Conservation (phyloP, 129 eudicot species). For the carrot (Daucus carota) region DNA sequence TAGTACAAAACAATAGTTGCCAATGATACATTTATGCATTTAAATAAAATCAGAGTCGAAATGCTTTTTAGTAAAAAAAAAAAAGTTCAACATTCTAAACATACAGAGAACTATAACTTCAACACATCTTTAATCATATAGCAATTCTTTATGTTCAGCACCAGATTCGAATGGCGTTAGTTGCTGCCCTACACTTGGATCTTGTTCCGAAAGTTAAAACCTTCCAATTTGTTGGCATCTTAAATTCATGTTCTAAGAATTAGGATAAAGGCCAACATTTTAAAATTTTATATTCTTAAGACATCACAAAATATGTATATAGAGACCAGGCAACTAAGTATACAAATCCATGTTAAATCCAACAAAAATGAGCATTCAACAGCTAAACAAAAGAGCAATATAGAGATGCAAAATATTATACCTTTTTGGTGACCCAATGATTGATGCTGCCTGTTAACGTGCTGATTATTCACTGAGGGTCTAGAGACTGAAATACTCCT, state of each 20-base stretch:
- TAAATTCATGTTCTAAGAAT: not conserved
- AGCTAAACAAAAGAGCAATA: not conserved
- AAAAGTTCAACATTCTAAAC: not conserved
- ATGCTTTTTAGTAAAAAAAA: too few species aligned
- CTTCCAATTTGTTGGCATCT: not conserved
- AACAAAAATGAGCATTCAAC: not conserved
- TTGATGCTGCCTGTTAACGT: conserved; percentile 51
- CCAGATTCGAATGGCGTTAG: not conserved
- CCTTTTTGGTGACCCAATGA: conserved; percentile 70
- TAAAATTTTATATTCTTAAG: too few species aligned
- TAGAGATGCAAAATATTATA: conserved; percentile 10
- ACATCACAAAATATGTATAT: too few species aligned
- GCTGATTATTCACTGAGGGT: conserved; percentile 39
- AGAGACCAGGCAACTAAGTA: not conserved
- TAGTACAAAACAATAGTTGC: not conserved
- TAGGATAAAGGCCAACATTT: not conserved
- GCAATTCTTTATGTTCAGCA: not conserved
- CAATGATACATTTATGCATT: not conserved
- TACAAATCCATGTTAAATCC: not conserved
- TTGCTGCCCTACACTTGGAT: not conserved
- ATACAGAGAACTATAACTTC: not conserved
- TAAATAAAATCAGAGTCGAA: not conserved
- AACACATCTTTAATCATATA: not conserved
- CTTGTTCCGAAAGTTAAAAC: not conserved
- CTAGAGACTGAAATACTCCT: conserved; percentile 29